Conservation (phyloP, 805 yeast species). For the Grigorovia transvaalensis region DNA sequence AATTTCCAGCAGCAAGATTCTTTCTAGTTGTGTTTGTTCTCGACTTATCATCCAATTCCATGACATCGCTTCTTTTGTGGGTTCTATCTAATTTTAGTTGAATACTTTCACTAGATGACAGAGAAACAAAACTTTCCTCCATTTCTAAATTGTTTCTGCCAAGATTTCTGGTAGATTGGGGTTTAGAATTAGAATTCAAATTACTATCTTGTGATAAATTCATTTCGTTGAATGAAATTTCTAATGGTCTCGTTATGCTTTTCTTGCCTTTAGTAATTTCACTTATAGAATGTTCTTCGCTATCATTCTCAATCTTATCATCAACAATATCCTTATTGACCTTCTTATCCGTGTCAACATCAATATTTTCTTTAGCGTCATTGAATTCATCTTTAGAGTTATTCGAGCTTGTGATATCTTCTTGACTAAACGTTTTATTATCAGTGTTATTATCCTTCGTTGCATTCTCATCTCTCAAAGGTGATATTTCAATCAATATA, state of each 20-base stretch:
- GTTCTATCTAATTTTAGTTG: slow-evolving; percentile 14
- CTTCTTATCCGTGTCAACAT: neutral
- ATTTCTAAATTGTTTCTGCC: neutral
- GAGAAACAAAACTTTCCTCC: slow-evolving; percentile 3
- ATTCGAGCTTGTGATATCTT: neutral
- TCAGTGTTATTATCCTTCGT: neutral
- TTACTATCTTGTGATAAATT: slow-evolving; percentile 10
- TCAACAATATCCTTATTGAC: neutral
- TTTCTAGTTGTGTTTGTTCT: neutral
- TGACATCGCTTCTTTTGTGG: neutral
- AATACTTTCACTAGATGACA: slow-evolving; percentile 23
- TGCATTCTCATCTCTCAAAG: neutral
- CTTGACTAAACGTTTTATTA: neutral
- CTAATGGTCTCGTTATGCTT: slow-evolving; percentile 1
- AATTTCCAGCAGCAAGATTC: no score
- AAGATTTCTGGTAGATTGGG: slow-evolving; percentile 1
- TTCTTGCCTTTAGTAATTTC: neutral
- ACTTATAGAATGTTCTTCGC: slow-evolving; percentile 1
- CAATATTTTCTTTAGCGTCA: neutral
- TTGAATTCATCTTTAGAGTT: neutral
- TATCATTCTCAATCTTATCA: neutral
- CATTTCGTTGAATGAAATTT: slow-evolving; percentile 15
- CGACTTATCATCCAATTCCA: neutral
- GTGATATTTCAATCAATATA: neutral
- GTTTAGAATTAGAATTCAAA: neutral